phyloP scores from a whole-genome alignment of 768 basidiomycete genomes.

The Suillus occidentalis region DNA sequence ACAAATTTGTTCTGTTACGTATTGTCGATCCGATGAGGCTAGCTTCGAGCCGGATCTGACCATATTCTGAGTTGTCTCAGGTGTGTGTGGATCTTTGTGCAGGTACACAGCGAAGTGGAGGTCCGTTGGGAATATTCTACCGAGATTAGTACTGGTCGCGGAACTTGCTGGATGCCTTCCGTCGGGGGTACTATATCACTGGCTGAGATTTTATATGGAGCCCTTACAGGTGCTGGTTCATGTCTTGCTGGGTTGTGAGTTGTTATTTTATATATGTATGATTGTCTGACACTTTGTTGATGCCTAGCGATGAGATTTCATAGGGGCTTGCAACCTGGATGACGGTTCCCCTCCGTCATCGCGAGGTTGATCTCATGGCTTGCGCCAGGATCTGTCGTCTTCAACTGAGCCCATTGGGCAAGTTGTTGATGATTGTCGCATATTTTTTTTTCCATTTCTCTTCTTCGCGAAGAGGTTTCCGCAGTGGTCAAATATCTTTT shows the following conservation, averaged over 20 bases:
- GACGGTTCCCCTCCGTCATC: neutral
- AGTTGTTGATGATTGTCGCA: constrained; percentile 17
- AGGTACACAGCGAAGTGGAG: constrained; percentile 8
- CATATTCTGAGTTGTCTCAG: neutral
- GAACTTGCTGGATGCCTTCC: neutral
- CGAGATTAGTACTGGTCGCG: neutral
- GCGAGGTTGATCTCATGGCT: constrained; percentile 2
- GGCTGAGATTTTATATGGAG: neutral
- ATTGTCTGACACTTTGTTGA: too few relatives aligned
- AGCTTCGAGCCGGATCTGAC: constrained; percentile 5
- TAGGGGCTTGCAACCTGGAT: neutral
- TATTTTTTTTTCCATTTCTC: constrained; percentile 34
- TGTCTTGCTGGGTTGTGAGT: neutral
- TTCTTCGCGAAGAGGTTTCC: constrained; percentile 35
- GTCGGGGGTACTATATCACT: neutral
- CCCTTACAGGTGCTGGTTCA: neutral
- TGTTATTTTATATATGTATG: too few relatives aligned
- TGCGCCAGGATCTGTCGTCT: neutral
- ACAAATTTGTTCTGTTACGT: neutral
- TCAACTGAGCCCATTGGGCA: constrained; percentile 3
- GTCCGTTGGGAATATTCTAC: neutral
- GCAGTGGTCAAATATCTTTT: neutral
- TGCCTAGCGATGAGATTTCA: neutral
- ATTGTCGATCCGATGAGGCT: constrained; percentile 1
- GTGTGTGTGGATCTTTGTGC: constrained; percentile 2